These are phyloP conservation scores for Spathaspora girioi DNA, from an alignment of 805 yeast genomes.

Conservation along the genomic window DNA sequence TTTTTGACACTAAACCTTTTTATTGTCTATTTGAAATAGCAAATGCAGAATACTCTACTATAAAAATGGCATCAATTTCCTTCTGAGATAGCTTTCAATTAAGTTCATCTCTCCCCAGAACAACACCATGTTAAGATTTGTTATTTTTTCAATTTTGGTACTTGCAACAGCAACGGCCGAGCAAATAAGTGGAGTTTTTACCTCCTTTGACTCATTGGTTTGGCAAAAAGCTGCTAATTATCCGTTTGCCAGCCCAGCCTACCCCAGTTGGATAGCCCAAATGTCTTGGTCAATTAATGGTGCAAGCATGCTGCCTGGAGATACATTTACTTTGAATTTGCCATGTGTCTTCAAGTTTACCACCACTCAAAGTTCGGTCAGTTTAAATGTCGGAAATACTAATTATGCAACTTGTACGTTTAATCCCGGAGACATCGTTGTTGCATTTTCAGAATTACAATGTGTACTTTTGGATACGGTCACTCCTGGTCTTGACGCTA, in stretches of 20 bases:
- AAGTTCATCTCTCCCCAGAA: background rate
- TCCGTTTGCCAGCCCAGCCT: constrained; percentile 1
- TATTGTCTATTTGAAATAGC: no score
- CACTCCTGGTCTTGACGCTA: constrained; percentile 8
- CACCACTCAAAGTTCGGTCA: constrained; percentile 9
- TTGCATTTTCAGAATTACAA: constrained; percentile 13
- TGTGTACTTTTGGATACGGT: constrained; percentile 17
- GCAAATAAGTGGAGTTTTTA: constrained; percentile 15
- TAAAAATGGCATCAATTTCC: no score
- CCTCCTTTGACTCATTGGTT: constrained; percentile 10
- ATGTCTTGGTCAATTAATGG: constrained; percentile 19
- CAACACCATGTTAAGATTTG: background rate
- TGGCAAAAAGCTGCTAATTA: constrained; percentile 8
- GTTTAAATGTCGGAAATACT: constrained; percentile 9
- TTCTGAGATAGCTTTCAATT: background rate
- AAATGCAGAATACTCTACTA: no score
- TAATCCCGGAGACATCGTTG: constrained; percentile 14
- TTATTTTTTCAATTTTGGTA: background rate
- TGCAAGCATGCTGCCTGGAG: constrained; percentile 16
- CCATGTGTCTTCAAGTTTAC: constrained; percentile 26
- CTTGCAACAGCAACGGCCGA: background rate
- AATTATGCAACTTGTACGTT: constrained; percentile 21
- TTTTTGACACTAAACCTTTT: no score
- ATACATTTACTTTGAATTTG: constrained; percentile 21
- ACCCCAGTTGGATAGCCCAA: constrained; percentile 16